Conservation (phyloP, 2,329 filamentous ascomycete species). For the Chaetomium sp. region DNA sequence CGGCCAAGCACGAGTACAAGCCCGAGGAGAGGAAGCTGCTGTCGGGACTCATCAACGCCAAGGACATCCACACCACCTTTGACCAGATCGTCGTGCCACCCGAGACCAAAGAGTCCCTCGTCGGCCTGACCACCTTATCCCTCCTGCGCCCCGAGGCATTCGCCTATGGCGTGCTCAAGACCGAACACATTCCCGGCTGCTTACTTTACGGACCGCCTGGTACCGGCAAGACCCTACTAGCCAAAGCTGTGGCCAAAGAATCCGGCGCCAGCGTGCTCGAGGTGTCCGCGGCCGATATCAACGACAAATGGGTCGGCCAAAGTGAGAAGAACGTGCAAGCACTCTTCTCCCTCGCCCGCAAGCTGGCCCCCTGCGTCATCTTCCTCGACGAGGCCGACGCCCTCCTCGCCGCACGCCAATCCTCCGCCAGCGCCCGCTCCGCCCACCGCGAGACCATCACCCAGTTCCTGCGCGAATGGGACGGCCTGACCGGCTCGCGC, state of each 20-base stretch:
- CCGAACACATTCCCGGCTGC: constrained; percentile 83
- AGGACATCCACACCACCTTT: constrained; percentile 81
- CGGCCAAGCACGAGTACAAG: constrained; percentile 37
- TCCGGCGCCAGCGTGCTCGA: constrained; percentile 71
- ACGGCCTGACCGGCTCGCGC: constrained; percentile 71
- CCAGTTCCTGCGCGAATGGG: constrained; percentile 95
- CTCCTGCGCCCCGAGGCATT: constrained; percentile 90
- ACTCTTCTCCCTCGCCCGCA: constrained; percentile 84
- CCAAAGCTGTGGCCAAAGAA: constrained; percentile 63
- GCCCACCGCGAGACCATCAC: constrained; percentile 88
- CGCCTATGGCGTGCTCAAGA: constrained; percentile 85
- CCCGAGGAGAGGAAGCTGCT: constrained; percentile 78
- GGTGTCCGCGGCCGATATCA: constrained; percentile 82
- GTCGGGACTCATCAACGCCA: constrained; percentile 71
- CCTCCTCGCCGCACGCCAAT: constrained; percentile 72
- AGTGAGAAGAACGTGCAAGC: constrained; percentile 94
- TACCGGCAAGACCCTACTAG: constrained; percentile 65
- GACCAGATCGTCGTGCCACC: constrained; percentile 74
- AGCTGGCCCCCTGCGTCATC: constrained; percentile 84
- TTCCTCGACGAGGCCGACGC: constrained; percentile 98
- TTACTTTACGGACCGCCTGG: constrained; percentile 85
- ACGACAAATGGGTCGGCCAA: constrained; percentile 94
- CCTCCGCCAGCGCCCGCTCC: constrained; percentile 52
- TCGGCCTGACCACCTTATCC: constrained; percentile 81
- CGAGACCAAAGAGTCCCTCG: constrained; percentile 80